A percentile compares a stretch with the other conserved stretches of the same genome.
Conservation (phyloP, 1,139 yeast genomes). For the Diutina rugosa region DNA sequence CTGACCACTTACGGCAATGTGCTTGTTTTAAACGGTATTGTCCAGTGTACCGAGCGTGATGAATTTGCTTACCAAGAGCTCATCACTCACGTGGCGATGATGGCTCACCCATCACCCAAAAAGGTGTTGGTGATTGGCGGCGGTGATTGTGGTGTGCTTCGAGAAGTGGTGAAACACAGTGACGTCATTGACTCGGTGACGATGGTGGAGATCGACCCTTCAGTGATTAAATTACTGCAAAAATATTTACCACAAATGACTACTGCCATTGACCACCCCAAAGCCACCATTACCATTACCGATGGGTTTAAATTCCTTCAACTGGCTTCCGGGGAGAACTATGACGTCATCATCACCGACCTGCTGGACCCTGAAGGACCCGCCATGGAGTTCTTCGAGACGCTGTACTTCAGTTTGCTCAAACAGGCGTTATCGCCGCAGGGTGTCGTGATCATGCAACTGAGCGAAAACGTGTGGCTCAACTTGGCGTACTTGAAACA, state of each 20-base stretch:
- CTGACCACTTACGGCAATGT: constrained; percentile 74
- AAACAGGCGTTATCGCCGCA: constrained; percentile 52
- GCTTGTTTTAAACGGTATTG: constrained; percentile 72
- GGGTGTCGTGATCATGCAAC: constrained; percentile 86
- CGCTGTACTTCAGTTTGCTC: constrained; percentile 65
- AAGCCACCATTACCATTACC: constrained; percentile 60
- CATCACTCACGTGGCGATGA: constrained; percentile 69
- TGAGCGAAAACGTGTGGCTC: constrained; percentile 87
- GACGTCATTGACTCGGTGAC: constrained; percentile 52
- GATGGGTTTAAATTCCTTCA: constrained; percentile 82
- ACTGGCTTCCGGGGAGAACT: constrained; percentile 26
- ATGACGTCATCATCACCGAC: constrained; percentile 87
- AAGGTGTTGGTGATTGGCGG: constrained; percentile 83
- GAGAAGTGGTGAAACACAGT: constrained; percentile 73
- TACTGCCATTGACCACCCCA: constrained; percentile 53
- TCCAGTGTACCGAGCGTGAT: constrained; percentile 82
- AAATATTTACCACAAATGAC: constrained; percentile 78
- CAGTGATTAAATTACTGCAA: constrained; percentile 65
- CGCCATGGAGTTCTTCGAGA: constrained; percentile 85
- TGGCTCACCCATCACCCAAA: constrained; percentile 63
- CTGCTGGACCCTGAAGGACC: constrained; percentile 98
- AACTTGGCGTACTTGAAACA: constrained; percentile 54
- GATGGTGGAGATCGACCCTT: constrained; percentile 84
- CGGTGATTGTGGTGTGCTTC: constrained; percentile 86
- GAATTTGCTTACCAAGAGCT: constrained; percentile 88